Evolutionary conservation across 306 rosid genomes (phyloP).

Genomic region (Styphnolobium japonicum): DNA sequence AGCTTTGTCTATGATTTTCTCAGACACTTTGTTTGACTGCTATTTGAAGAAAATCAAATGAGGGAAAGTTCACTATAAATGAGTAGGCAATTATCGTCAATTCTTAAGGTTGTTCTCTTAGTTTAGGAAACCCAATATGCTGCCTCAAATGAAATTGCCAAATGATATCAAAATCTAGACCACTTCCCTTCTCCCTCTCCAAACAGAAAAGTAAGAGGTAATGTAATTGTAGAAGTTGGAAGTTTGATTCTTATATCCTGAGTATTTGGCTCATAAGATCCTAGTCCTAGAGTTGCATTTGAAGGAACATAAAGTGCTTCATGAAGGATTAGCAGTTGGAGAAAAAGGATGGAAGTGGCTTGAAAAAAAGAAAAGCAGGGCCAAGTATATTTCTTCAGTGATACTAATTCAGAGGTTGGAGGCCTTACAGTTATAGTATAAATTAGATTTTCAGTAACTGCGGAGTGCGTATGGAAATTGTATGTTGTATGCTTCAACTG

Average conservation of each 20-base stretch:
- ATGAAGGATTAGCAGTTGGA: not conserved
- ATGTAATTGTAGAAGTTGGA: not conserved
- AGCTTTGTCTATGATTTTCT: conserved; percentile 36
- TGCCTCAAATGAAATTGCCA: too few species aligned
- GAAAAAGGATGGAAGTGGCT: not conserved
- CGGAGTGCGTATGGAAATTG: too few species aligned
- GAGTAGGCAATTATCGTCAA: not conserved
- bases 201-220: not conserved
- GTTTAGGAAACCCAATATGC: not conserved
- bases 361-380: not conserved
- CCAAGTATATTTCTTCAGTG: not conserved
- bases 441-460: not conserved
- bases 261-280: too few species aligned
- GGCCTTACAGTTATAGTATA: not conserved
- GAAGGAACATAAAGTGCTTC: not conserved
- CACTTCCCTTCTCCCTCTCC: not conserved
- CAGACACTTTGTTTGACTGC: conserved; percentile 43
- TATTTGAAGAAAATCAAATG: conserved; percentile 45
- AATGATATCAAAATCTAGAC: not conserved
- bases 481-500: too few species aligned
- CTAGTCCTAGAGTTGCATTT: not conserved
- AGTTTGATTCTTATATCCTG: not conserved
- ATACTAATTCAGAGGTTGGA: not conserved
- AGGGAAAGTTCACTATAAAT: conserved; percentile 28
- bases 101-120: not conserved